phyloP scores from a whole-genome alignment of 768 basidiomycete species.

The Thelephora aurantiotincta region DNA sequence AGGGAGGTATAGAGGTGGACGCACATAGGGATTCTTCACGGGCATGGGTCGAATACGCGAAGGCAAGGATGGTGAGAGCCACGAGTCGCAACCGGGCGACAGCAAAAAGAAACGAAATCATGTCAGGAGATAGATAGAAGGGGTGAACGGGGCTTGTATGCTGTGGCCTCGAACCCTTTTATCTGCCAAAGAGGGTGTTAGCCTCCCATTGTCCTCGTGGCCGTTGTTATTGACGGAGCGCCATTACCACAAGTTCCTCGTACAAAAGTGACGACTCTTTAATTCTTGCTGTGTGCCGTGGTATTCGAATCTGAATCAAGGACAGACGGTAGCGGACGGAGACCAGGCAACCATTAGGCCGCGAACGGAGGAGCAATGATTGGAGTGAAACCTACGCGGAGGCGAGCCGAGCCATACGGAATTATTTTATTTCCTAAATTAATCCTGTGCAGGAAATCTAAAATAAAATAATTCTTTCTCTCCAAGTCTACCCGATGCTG shows the following conservation, averaged over 20 bases:
- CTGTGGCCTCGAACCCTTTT: background rate
- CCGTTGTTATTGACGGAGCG: background rate
- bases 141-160: background rate
- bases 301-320: too few species aligned
- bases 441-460: background rate
- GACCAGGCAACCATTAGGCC: too few species aligned
- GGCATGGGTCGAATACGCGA: constrained; percentile 28
- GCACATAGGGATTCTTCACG: constrained; percentile 46
- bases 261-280: background rate
- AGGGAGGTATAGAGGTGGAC: constrained; percentile 16
- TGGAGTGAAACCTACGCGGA: too few species aligned
- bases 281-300: too few species aligned
- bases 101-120: constrained; percentile 41
- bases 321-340: too few species aligned
- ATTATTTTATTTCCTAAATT: too few species aligned
- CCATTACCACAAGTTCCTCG: background rate
- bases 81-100: constrained; percentile 69
- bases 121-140: constrained; percentile 2
- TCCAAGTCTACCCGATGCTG: constrained; percentile 30
- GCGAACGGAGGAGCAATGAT: too few species aligned
- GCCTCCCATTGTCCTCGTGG: background rate
- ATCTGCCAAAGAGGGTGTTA: background rate
- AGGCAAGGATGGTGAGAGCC: constrained; percentile 22
- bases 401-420: too few species aligned
- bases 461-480: background rate